phyloP scores from a whole-genome alignment of 495 filamentous ascomycete species.

The Xylaria flabelliformis region DNA sequence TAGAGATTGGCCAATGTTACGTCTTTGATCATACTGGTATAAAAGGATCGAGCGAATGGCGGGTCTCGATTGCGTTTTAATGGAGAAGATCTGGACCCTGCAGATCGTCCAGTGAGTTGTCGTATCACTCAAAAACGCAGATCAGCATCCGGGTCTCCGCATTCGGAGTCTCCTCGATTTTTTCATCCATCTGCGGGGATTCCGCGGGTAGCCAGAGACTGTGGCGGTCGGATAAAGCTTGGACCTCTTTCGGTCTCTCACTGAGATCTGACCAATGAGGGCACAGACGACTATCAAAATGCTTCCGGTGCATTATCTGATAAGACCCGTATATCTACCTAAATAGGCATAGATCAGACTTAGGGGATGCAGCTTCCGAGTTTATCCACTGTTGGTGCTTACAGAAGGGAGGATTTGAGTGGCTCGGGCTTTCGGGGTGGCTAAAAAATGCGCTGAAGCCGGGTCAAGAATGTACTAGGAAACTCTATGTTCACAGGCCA shows the following conservation, averaged over 20 bases:
- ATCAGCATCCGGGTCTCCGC: constrained; percentile 15
- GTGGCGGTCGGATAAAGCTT: constrained; percentile 10
- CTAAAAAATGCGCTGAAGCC: constrained; percentile 34
- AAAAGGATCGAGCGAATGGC: constrained; percentile 14
- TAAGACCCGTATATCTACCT: constrained; percentile 15
- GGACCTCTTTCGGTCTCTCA: constrained; percentile 26
- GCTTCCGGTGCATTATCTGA: constrained; percentile 40
- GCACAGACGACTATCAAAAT: neutral
- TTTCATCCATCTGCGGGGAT: neutral
- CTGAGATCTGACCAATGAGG: constrained; percentile 24
- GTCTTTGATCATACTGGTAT: neutral
- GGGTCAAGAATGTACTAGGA: neutral
- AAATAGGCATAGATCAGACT: constrained; percentile 18
- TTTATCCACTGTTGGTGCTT: constrained; percentile 21
- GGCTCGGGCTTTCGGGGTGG: constrained; percentile 26
- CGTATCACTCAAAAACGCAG: constrained; percentile 5
- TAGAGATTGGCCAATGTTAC: neutral
- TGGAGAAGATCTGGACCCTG: constrained; percentile 29
- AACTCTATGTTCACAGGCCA: constrained; percentile 2
- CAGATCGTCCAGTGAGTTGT: constrained; percentile 29
- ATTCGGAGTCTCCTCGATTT: neutral
- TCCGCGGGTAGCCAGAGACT: neutral
- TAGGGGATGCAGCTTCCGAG: constrained; percentile 6
- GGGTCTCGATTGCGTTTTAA: neutral
- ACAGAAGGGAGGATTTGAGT: neutral